Percentiles rank a stretch among this genome's conserved stretches.
Evolutionary conservation across 176 grass and related monocot genomes (phyloP).

Genomic region (Typha latifolia): DNA sequence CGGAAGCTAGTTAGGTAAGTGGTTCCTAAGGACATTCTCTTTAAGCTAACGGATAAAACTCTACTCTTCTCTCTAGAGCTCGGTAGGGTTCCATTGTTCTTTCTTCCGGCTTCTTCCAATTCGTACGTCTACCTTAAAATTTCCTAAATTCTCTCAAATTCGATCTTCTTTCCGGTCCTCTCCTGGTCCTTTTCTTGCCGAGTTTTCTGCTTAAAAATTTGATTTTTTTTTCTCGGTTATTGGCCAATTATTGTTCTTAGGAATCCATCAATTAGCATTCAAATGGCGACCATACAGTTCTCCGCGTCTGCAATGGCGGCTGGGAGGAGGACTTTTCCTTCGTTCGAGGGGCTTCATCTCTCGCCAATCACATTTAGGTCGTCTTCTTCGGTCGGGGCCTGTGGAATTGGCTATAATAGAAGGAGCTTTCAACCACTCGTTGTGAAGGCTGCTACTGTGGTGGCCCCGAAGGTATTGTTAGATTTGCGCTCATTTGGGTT

Average conservation of each 20-base stretch:
- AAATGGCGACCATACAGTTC: slow-evolving; percentile 27
- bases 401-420: neutral
- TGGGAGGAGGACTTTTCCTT: slow-evolving; percentile 14
- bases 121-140: neutral
- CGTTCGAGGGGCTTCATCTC: slow-evolving; percentile 25
- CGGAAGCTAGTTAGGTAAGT: neutral
- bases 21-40: too few relatives aligned
- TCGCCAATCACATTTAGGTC: slow-evolving; percentile 1
- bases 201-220: too few relatives aligned
- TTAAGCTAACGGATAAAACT: too few relatives aligned
- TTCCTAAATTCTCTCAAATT: too few relatives aligned
- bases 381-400: slow-evolving; percentile 4
- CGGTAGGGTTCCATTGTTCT: neutral
- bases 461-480: slow-evolving; percentile 15
- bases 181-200: too few relatives aligned
- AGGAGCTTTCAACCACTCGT: slow-evolving; percentile 2
- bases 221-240: too few relatives aligned
- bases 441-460: slow-evolving; percentile 19
- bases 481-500: too few relatives aligned
- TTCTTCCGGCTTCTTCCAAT: neutral
- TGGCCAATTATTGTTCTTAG: too few relatives aligned
- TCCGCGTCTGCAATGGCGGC: slow-evolving; percentile 7
- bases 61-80: neutral
- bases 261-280: neutral
- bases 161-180: neutral